Evolutionary conservation across 2,329 filamentous ascomycete species (phyloP).

Genomic region (Aspergillus tanneri): DNA sequence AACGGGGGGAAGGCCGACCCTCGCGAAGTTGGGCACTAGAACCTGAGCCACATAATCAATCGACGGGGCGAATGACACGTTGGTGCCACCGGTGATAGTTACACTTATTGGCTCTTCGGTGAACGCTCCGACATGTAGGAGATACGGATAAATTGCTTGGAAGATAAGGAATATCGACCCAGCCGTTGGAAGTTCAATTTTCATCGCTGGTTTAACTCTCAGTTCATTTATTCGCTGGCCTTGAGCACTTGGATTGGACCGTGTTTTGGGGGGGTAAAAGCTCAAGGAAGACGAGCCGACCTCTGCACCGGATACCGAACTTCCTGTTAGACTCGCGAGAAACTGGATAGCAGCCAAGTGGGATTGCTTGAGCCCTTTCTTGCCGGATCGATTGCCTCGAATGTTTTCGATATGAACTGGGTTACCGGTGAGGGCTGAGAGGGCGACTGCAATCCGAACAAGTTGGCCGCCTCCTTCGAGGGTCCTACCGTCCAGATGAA

Average conservation of each 20-base stretch:
- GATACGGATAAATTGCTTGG: constrained; percentile 59
- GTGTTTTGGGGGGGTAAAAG: constrained; percentile 32
- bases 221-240: constrained; percentile 1
- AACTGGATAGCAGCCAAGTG: constrained; percentile 57
- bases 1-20: constrained; percentile 52
- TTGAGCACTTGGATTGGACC: background rate
- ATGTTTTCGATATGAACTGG: constrained; percentile 55
- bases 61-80: constrained; percentile 55
- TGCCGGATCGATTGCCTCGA: constrained; percentile 51
- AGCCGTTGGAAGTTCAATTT: constrained; percentile 48
- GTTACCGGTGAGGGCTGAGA: constrained; percentile 54
- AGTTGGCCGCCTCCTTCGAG: constrained; percentile 64
- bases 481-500: constrained; percentile 54
- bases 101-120: constrained; percentile 35
- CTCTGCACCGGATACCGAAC: constrained; percentile 36
- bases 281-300: constrained; percentile 38
- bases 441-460: constrained; percentile 55
- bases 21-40: constrained; percentile 53
- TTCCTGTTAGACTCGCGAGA: constrained; percentile 52
- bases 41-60: constrained; percentile 59
- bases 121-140: constrained; percentile 47
- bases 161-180: constrained; percentile 58
- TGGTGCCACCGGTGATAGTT: constrained; percentile 58
- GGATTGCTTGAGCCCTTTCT: constrained; percentile 57
- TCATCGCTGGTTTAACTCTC: constrained; percentile 34